Base-by-base conservation (phyloP, 305 asterid genomes). In the Solanum chacoense region DNA sequence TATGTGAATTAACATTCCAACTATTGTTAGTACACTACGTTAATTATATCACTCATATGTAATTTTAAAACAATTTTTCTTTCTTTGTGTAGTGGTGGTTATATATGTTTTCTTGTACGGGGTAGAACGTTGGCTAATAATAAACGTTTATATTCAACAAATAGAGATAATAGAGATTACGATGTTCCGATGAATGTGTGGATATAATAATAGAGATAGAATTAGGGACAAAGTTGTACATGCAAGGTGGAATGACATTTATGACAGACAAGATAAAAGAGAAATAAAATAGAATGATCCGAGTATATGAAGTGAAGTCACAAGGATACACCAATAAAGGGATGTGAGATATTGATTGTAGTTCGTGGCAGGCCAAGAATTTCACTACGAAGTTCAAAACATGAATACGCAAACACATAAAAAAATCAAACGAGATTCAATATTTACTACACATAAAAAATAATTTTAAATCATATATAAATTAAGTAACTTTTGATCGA, bases 181-280 rank as follows among this genome's bases (percentile, higher is more conserved):
- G 16, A 24, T 24, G 7, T 11, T 24, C 0, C 0, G 0, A 24
- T 67, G 3, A 2, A 5, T 67, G 4, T 67, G 8, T 67, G 8
- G 2, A 5, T 24, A 11, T 67, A 24, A 1, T 24, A 67, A 67
- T 6, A 67, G 74, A 67, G 8, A 24, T 67, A 11, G 29, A 1
- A 67, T 24, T 11, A 67, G 14, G 3, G 11, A 26, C 1, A 11
- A 67, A 11, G 2, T 24, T 67, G 10, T 5, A 24, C 13, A 5
- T 8, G 8, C 16, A 67, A n/a, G 73, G 16, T 67, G 8, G 32
- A 2, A 1, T 67, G 16, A 11, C 18, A 24, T 67, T 2, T 67
- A 5, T 67, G 31, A 6, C 32, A 4, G 8, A 67, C 18, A 67
- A 67, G 8, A 24, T 5, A 1, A 42, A 42, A 24, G 31, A 24